Conservation (phyloP, 1,284 basidiomycete genomes). For the Rhodotorula sp. region DNA sequence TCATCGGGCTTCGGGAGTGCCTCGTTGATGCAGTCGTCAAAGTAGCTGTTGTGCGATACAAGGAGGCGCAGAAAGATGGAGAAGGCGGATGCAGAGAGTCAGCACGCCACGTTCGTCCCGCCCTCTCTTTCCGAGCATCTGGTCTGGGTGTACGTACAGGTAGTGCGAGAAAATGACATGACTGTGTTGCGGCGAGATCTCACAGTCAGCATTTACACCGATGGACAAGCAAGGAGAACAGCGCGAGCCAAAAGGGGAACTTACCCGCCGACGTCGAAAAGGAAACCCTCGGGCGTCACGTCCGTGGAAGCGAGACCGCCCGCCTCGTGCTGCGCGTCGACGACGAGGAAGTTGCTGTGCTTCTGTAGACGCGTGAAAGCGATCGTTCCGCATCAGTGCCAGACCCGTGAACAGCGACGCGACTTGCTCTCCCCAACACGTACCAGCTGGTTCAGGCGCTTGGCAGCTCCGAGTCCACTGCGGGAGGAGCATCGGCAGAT, state of each 20-base stretch:
- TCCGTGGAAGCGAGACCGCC: slow-evolving; percentile 58
- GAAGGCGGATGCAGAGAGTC: neutral
- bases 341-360: slow-evolving; percentile 51
- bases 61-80: neutral
- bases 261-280: slow-evolving; percentile 54
- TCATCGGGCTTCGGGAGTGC: slow-evolving; percentile 54
- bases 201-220: neutral
- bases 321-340: slow-evolving; percentile 52
- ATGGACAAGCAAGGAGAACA: neutral
- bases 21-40: slow-evolving; percentile 55
- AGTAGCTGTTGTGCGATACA: slow-evolving; percentile 47
- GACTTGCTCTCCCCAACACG: slow-evolving; percentile 6
- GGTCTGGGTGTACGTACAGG: slow-evolving; percentile 32
- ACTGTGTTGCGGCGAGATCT: slow-evolving; percentile 38
- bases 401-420: neutral
- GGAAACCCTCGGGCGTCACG: slow-evolving; percentile 55
- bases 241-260: neutral
- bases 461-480: slow-evolving; percentile 57
- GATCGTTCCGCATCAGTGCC: neutral
- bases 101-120: neutral
- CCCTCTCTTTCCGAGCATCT: neutral
- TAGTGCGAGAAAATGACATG: slow-evolving; percentile 60
- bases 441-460: slow-evolving; percentile 55
- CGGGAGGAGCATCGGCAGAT: neutral
- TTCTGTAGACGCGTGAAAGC: slow-evolving; percentile 43